Evolutionary conservation across 225 moss, liverwort and hornwort species (phyloP).

Genomic region (Pleurozium schreberi): DNA sequence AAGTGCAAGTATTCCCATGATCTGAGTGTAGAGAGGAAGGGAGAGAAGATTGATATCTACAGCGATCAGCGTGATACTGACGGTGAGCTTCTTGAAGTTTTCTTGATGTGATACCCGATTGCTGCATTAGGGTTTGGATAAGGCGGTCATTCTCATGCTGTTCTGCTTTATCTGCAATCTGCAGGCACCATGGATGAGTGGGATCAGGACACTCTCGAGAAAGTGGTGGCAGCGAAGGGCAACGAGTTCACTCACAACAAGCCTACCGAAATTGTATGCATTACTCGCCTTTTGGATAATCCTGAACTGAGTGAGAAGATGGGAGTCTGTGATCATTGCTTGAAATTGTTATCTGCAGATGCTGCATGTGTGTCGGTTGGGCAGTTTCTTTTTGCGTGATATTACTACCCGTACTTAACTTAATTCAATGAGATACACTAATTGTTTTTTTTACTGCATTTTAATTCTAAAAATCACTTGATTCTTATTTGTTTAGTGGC

Average conservation of each 20-base stretch:
- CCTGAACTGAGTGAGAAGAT: neutral
- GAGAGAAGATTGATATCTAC: constrained; percentile 99
- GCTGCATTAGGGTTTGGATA: neutral
- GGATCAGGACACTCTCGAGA: constrained; percentile 93
- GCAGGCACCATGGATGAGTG: constrained; percentile 86
- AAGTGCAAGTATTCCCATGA: constrained; percentile 99
- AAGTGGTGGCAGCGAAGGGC: constrained; percentile 75
- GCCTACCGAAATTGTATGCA: constrained; percentile 81
- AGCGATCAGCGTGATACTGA: constrained; percentile 79
- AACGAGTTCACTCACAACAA: constrained; percentile 79
- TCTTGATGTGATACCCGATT: neutral
- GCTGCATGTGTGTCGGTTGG: neutral
- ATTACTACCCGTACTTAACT: neutral
- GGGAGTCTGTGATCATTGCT: neutral
- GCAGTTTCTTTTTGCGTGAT: neutral
- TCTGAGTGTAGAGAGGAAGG: constrained; percentile 90
- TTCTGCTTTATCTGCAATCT: neutral
- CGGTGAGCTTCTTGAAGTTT: constrained; percentile 7
- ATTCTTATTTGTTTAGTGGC: neutral
- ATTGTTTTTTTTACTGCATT: neutral
- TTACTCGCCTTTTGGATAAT: neutral
- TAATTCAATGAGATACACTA: neutral
- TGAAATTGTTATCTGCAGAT: neutral
- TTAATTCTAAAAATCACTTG: neutral
- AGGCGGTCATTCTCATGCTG: neutral